A percentile compares a stretch with the other conserved stretches of the same genome.
These are phyloP conservation scores for Mycena chlorophos DNA, from an alignment of 768 basidiomycete genomes.

Conservation along the genomic window DNA sequence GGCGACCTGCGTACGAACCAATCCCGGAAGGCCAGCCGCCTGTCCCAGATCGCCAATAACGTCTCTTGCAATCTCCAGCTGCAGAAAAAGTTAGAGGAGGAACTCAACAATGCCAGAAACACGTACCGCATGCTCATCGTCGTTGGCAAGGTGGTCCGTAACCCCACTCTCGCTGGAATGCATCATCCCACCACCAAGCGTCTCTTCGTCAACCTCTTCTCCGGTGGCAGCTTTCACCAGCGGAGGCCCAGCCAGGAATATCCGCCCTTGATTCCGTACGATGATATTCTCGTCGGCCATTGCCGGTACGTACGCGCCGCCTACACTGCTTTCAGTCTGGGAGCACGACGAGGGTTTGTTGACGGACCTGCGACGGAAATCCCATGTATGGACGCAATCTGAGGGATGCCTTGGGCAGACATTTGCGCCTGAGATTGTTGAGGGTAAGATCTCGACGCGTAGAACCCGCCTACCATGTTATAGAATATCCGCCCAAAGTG, in stretches of 20 bases:
- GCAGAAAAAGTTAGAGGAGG: not conserved
- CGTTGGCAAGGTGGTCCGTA: slow-evolving; percentile 81
- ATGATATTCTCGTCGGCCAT: slow-evolving; percentile 96
- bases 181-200: slow-evolving; percentile 88
- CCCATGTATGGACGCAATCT: slow-evolving; percentile 91
- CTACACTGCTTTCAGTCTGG: slow-evolving; percentile 33
- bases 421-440: slow-evolving; percentile 73
- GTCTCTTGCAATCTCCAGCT: slow-evolving; percentile 69
- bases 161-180: slow-evolving; percentile 91
- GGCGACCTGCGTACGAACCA: slow-evolving; percentile 35
- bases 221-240: slow-evolving; percentile 94
- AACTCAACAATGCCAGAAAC: not conserved
- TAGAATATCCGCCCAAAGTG: slow-evolving; percentile 97
- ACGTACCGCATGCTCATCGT: slow-evolving; percentile 73
- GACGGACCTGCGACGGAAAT: slow-evolving; percentile 82
- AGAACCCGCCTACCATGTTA: slow-evolving; percentile 72
- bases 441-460: not conserved
- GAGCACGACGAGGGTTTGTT: not conserved
- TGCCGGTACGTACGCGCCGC: slow-evolving; percentile 92
- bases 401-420: slow-evolving; percentile 88
- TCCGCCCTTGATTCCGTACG: slow-evolving; percentile 86
- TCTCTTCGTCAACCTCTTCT: slow-evolving; percentile 90
- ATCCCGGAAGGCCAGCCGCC: slow-evolving; percentile 50
- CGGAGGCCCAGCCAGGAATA: slow-evolving; percentile 93
- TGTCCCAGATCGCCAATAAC: slow-evolving; percentile 77